Percentiles rank a stretch among this genome's conserved stretches.
phyloP scores from a whole-genome alignment of 176 grass and related monocot genomes.

The Raddia guianensis region DNA sequence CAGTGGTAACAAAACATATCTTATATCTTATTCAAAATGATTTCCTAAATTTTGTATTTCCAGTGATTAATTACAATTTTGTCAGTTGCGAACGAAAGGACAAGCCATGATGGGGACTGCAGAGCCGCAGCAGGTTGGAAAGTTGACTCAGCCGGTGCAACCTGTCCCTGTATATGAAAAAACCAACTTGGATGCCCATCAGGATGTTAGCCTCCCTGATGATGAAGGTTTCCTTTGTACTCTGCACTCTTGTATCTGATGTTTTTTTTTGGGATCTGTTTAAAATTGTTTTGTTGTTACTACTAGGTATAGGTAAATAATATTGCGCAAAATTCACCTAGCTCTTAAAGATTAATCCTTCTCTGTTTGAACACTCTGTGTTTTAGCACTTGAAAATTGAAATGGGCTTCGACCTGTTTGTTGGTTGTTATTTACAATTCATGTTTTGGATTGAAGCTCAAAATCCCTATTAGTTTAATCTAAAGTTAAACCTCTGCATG shows the following conservation, averaged over 20 bases:
- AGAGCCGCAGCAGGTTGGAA: constrained; percentile 39
- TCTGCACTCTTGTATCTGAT: constrained; percentile 4
- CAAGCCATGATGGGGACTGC: constrained; percentile 5
- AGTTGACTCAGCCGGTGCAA: constrained; percentile 32
- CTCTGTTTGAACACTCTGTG: constrained; percentile 6
- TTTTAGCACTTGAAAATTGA: constrained; percentile 6
- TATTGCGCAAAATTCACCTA: background rate
- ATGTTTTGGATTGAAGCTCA: background rate
- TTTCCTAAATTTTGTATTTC: constrained; percentile 23
- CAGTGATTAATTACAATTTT: constrained; percentile 20
- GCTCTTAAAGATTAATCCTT: background rate
- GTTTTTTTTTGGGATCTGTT: background rate
- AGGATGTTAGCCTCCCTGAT: constrained; percentile 41
- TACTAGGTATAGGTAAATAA: background rate
- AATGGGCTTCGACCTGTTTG: constrained; percentile 16
- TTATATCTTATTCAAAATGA: background rate
- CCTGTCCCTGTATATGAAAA: constrained; percentile 49
- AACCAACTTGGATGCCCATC: constrained; percentile 35
- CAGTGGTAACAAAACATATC: constrained; percentile 52
- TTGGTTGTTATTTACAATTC: background rate
- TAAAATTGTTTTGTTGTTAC: constrained; percentile 20
- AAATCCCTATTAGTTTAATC: constrained; percentile 20
- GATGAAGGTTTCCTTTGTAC: constrained; percentile 58
- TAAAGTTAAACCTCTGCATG: background rate
- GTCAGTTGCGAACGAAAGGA: constrained; percentile 61